A percentile compares a stretch with the other conserved stretches of the same genome.
Evolutionary conservation across 2,329 filamentous ascomycete species (phyloP).

Genomic region (Colletotrichum agaves): DNA sequence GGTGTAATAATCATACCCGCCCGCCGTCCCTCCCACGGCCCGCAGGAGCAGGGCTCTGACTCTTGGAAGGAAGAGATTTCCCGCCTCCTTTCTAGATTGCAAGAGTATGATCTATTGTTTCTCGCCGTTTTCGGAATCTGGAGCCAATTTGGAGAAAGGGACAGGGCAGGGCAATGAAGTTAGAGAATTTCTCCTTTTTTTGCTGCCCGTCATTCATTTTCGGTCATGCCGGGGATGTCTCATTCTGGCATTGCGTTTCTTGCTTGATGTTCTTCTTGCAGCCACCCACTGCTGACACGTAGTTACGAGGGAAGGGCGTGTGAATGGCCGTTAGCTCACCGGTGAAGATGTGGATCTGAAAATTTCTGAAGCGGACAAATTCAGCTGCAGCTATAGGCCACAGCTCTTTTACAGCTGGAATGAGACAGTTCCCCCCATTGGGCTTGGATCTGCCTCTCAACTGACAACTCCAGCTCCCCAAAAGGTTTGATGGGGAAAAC

Average conservation of each 20-base stretch:
- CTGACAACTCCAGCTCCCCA: not conserved
- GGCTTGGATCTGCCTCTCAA: not conserved
- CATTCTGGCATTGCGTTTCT: conserved; percentile 13
- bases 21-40: conserved; percentile 19
- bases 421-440: conserved; percentile 1
- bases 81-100: conserved; percentile 1
- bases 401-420: conserved; percentile 10
- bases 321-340: conserved; percentile 2
- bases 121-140: not conserved
- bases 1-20: too few species aligned
- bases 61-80: not conserved
- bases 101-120: conserved; percentile 21
- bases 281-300: not conserved
- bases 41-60: not conserved
- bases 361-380: not conserved
- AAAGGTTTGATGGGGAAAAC: not conserved
- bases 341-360: conserved; percentile 26
- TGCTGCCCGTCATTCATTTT: conserved; percentile 27
- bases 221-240: conserved; percentile 15
- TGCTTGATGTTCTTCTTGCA: not conserved
- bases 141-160: not conserved
- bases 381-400: not conserved
- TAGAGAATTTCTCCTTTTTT: conserved; percentile 11
- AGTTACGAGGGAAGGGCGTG: not conserved
- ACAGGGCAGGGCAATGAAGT: not conserved